Evolutionary conservation across 164 flowering plant genomes (phyloP).

Genomic region (Stephania yunnanensis): DNA sequence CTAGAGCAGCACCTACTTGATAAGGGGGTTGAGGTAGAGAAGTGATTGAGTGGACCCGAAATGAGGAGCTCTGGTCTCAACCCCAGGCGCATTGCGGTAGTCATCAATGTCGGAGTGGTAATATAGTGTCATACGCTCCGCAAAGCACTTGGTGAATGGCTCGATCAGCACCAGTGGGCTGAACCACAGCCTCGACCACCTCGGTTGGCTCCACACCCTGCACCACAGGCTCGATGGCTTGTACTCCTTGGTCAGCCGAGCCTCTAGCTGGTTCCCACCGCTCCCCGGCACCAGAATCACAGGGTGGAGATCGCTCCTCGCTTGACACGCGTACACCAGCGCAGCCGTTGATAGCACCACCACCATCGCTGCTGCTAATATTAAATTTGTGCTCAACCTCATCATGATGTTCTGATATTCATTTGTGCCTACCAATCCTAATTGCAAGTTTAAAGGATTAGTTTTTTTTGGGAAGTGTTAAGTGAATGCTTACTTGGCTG

Average conservation of each 20-base stretch:
- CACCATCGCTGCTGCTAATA: neutral
- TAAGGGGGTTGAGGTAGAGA: conserved; percentile 69
- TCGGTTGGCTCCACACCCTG: conserved; percentile 36
- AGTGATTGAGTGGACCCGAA: conserved; percentile 67
- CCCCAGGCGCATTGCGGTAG: conserved; percentile 68
- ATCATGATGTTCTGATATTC: too few relatives aligned
- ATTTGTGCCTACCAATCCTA: neutral
- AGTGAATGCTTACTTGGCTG: neutral
- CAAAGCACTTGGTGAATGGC: conserved; percentile 77
- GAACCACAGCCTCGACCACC: conserved; percentile 95
- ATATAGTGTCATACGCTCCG: conserved; percentile 60
- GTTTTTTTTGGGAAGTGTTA: too few relatives aligned
- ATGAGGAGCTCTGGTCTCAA: conserved; percentile 63
- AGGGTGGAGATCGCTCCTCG: conserved; percentile 43
- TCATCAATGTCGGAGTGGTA: conserved; percentile 56
- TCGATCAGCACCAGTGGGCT: conserved; percentile 48
- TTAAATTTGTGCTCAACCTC: neutral
- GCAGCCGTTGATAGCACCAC: conserved; percentile 10
- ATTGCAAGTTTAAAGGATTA: too few relatives aligned
- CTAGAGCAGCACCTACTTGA: conserved; percentile 45
- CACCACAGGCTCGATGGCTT: conserved; percentile 54
- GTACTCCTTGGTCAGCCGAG: conserved; percentile 47
- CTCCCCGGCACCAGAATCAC: conserved; percentile 69
- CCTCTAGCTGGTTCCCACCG: conserved; percentile 92
- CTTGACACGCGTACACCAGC: conserved; percentile 34